Percentiles rank a stretch among this genome's conserved stretches.
These are phyloP conservation scores for Chaetomiaceae sp. DNA, from an alignment of 2,329 filamentous ascomycete genomes.

Conservation along the genomic window DNA sequence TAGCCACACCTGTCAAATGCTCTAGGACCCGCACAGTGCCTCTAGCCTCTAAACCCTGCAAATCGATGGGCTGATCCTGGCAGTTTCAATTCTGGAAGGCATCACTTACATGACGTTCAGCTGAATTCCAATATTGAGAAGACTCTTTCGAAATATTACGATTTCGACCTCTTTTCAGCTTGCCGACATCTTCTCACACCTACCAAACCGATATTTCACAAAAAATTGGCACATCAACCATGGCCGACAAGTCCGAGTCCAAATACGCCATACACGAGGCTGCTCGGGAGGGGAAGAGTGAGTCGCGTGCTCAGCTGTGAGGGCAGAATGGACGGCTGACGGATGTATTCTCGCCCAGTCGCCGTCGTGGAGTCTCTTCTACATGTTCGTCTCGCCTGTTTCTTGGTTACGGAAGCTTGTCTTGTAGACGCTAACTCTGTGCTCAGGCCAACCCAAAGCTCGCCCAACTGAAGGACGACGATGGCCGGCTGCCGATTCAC, in stretches of 20 bases:
- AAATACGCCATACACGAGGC: conserved; percentile 86
- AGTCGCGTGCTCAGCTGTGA: conserved; percentile 25
- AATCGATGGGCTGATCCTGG: conserved; percentile 16
- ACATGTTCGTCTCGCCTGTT: conserved; percentile 45
- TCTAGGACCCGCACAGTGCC: conserved; percentile 15
- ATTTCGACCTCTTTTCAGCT: neutral
- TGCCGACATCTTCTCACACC: neutral
- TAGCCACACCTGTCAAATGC: conserved; percentile 9
- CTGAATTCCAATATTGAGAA: neutral
- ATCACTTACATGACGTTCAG: conserved; percentile 30
- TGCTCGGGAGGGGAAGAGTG: conserved; percentile 78
- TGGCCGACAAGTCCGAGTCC: conserved; percentile 43
- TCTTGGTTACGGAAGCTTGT: neutral
- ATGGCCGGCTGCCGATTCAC: conserved; percentile 86
- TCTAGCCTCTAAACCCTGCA: conserved; percentile 14
- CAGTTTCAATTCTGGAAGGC: conserved; percentile 22
- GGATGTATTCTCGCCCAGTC: conserved; percentile 42
- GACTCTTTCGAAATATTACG: neutral
- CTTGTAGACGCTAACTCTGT: neutral
- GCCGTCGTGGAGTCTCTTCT: conserved; percentile 69
- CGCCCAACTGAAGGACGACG: conserved; percentile 68
- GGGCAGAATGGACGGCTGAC: neutral
- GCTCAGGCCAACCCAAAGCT: conserved; percentile 74
- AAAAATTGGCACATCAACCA: conserved; percentile 11
- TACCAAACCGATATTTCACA: neutral